Evolutionary conservation across 2,329 filamentous ascomycete species (phyloP), one percentile per base, ranked within the genome.

Genomic region (Ophiostoma quercus): DNA sequence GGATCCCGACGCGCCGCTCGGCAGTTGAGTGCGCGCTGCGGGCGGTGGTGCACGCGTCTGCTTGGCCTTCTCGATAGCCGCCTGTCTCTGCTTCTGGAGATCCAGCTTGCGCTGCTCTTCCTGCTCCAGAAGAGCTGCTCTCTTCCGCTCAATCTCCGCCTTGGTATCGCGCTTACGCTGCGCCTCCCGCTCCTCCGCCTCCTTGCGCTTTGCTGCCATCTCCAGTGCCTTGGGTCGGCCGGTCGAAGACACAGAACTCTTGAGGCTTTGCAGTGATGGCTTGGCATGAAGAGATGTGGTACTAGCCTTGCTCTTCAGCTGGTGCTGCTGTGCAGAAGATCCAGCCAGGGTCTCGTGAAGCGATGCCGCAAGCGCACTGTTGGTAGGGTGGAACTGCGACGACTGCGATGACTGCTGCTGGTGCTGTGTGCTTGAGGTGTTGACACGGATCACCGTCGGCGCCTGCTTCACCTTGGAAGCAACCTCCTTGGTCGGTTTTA

Each of bases 111-210:
- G 82, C 73, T 85, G 82, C 72, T 85, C 81, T 70, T 90, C 87
- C 72, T 86, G 84, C 67, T 90, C 88, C 74, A 90, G 88, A 22
- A 81, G 78, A 6, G 86, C 87, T 66, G 87, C 86, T 71, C 90
- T 85, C 80, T 93, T 92, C 66, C 90, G 88, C 77, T 96, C 92
- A 43, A 91, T 81, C 75, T 96, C 92, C 19, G 88, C 86, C 79
- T 96, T 97, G 51, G 90, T 88, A 25, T 96, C 91, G 9, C 89
- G 88, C 76, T 92, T 94, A 67, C 89, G 87, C 75, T 93, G 89
- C 16, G 88, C 87, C 73, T 93, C 91, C 66, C 88, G 87, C 76
- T 96, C 92, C 75, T 96, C 93, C 77, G 89, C 90, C 77, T 96
- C 92, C 77, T 90, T 94, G 79, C 93, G 94, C 76, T 88, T 90